These are phyloP conservation scores for Aspergillus jensenii DNA, from an alignment of 2,329 filamentous ascomycete species.

Conservation along the genomic window DNA sequence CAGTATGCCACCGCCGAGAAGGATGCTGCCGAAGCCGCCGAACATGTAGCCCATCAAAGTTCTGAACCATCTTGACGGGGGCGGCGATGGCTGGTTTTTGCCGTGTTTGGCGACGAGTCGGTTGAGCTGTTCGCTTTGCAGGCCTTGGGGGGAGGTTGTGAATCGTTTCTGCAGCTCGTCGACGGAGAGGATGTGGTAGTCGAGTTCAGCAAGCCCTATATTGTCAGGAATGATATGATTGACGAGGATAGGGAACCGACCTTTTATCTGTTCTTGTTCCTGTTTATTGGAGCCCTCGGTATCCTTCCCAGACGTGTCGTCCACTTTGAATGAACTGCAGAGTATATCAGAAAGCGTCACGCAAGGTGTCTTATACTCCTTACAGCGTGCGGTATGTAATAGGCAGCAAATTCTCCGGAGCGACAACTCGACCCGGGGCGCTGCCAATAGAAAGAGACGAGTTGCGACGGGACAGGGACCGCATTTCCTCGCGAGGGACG, in stretches of 20 bases:
- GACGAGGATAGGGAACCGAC: not conserved
- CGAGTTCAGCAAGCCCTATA: slow-evolving; percentile 54
- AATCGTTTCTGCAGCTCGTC: slow-evolving; percentile 62
- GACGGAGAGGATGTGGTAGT: slow-evolving; percentile 65
- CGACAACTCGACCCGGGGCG: not conserved
- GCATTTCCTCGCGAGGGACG: not conserved
- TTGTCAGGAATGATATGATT: not conserved
- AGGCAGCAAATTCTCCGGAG: slow-evolving; percentile 5
- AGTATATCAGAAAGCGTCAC: not conserved
- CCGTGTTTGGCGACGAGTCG: slow-evolving; percentile 61
- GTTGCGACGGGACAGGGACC: not conserved
- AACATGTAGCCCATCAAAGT: slow-evolving; percentile 71
- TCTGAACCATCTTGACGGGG: slow-evolving; percentile 59
- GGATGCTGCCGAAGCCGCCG: slow-evolving; percentile 71
- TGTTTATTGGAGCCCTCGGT: not conserved
- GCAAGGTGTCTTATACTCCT: not conserved
- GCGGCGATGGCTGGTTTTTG: slow-evolving; percentile 65
- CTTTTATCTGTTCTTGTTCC: not conserved
- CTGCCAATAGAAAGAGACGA: slow-evolving; percentile 4
- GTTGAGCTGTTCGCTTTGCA: slow-evolving; percentile 59
- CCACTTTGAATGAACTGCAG: not conserved
- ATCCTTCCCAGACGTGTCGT: not conserved
- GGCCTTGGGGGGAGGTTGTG: slow-evolving; percentile 57
- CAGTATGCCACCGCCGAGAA: slow-evolving; percentile 67
- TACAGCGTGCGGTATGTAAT: slow-evolving; percentile 8